Evolutionary conservation across 2,329 filamentous ascomycete genomes (phyloP).

Genomic region (Alternaria sp.): DNA sequence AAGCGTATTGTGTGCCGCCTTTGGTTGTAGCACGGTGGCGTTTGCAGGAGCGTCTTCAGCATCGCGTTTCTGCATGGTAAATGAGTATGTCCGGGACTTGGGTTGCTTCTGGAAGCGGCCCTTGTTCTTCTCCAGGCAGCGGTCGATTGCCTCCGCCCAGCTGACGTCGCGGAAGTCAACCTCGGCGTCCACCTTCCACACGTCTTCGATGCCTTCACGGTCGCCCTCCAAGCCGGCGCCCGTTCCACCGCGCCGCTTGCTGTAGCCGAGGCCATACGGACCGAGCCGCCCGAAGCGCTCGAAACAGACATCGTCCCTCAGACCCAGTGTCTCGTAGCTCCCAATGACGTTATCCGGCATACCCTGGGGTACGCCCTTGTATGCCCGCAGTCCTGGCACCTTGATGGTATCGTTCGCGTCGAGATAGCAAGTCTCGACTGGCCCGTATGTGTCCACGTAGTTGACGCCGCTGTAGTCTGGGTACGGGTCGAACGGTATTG

Average conservation of each 20-base stretch:
- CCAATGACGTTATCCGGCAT: slow-evolving; percentile 86
- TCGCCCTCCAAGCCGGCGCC: slow-evolving; percentile 88
- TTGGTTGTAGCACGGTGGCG: slow-evolving; percentile 25
- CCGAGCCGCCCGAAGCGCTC: slow-evolving; percentile 88
- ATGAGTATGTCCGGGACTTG: slow-evolving; percentile 45
- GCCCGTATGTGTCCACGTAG: slow-evolving; percentile 63
- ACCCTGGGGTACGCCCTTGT: slow-evolving; percentile 78
- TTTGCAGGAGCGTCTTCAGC: slow-evolving; percentile 4
- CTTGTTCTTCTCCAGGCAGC: slow-evolving; percentile 74
- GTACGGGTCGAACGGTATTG: slow-evolving; percentile 69
- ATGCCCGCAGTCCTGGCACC: slow-evolving; percentile 74
- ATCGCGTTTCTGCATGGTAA: slow-evolving; percentile 46
- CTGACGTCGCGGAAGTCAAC: slow-evolving; percentile 79
- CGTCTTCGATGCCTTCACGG: slow-evolving; percentile 75
- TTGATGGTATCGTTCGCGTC: slow-evolving; percentile 69
- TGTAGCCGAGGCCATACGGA: slow-evolving; percentile 90
- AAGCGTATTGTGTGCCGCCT: slow-evolving; percentile 42
- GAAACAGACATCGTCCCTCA: slow-evolving; percentile 88
- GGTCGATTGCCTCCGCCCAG: slow-evolving; percentile 79
- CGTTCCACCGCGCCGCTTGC: slow-evolving; percentile 75
- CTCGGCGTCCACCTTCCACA: slow-evolving; percentile 74
- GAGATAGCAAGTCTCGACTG: slow-evolving; percentile 78
- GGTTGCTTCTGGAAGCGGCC: slow-evolving; percentile 65
- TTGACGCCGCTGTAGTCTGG: slow-evolving; percentile 65
- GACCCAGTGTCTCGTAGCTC: slow-evolving; percentile 79